phyloP scores from a whole-genome alignment of 495 filamentous ascomycete genomes.

The Haplographium delicatum region DNA sequence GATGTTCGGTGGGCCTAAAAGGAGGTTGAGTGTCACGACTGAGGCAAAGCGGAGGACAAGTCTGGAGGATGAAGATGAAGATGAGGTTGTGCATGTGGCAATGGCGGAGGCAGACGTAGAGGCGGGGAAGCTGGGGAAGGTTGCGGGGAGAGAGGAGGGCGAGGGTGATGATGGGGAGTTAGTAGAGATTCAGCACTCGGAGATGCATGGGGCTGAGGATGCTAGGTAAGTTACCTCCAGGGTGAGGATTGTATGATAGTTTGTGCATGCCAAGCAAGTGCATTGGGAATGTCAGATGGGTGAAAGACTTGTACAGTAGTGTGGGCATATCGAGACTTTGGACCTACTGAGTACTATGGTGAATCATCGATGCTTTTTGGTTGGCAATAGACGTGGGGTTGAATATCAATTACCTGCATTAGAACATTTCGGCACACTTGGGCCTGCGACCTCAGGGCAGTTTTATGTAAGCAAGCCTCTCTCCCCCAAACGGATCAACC shows the following conservation, averaged over 20 bases:
- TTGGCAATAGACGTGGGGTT: too few relatives aligned
- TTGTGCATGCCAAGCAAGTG: background rate
- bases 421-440: too few relatives aligned
- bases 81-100: slow-evolving; percentile 23
- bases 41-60: slow-evolving; percentile 49
- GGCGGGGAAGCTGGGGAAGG: background rate
- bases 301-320: background rate
- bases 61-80: slow-evolving; percentile 52
- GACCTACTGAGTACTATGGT: too few relatives aligned
- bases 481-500: too few relatives aligned
- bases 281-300: background rate
- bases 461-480: too few relatives aligned
- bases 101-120: slow-evolving; percentile 17
- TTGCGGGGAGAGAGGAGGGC: background rate
- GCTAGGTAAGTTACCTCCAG: slow-evolving; percentile 6
- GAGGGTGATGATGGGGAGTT: slow-evolving; percentile 23
- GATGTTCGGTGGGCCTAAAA: slow-evolving; percentile 7
- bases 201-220: slow-evolving; percentile 18
- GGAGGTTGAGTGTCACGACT: slow-evolving; percentile 31
- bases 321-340: too few relatives aligned
- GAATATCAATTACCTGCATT: too few relatives aligned
- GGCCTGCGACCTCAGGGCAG: too few relatives aligned
- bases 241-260: slow-evolving; percentile 9
- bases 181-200: slow-evolving; percentile 24
- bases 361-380: too few relatives aligned